These are phyloP conservation scores for Medicago lupulina DNA, from an alignment of 306 rosid species.

Conservation along the genomic window DNA sequence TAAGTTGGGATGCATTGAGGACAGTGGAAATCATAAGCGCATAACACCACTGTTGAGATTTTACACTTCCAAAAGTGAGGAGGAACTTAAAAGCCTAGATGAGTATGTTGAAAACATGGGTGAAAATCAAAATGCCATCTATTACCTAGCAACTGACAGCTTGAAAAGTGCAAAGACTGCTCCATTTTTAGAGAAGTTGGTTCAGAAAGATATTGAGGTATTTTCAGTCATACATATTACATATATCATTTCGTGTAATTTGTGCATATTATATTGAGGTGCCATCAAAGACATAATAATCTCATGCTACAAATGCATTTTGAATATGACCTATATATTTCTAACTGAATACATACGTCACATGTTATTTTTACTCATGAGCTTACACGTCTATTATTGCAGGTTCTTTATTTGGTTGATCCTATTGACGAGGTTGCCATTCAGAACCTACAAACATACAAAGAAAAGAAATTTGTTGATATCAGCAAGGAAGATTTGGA, in stretches of 20 bases:
- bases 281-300: background rate
- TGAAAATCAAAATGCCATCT: constrained; percentile 91
- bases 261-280: background rate
- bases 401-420: constrained; percentile 93
- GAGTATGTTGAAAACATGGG: constrained; percentile 95
- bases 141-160: constrained; percentile 96
- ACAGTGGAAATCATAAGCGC: constrained; percentile 96
- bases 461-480: constrained; percentile 96
- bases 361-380: background rate
- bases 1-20: constrained; percentile 92
- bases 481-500: constrained; percentile 99
- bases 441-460: constrained; percentile 94
- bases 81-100: constrained; percentile 85
- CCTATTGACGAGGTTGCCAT: constrained; percentile 98
- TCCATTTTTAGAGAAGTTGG: constrained; percentile 91
- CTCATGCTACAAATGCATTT: background rate
- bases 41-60: constrained; percentile 89
- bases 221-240: constrained; percentile 11
- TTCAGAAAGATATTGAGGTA: constrained; percentile 96
- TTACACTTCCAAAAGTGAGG: constrained; percentile 92
- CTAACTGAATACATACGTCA: background rate
- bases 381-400: constrained; percentile 30
- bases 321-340: background rate
- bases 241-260: background rate
- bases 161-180: constrained; percentile 96